Evolutionary conservation across 2,329 filamentous ascomycete species (phyloP).

Genomic region (Monosporascus sp.): DNA sequence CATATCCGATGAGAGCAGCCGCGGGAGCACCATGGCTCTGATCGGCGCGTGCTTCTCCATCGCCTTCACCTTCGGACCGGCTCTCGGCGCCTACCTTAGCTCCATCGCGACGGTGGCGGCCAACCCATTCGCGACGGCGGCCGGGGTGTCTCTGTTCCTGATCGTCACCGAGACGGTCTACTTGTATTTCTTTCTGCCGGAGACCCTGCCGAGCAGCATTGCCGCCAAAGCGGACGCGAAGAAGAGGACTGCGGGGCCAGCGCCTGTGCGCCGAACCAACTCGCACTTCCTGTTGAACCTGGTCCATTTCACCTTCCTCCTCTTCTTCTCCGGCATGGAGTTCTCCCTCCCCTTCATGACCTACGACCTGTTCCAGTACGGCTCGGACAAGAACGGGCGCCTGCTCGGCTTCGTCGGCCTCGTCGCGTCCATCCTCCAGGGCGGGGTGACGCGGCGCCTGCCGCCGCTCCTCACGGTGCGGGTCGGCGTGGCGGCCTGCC

Average conservation of each 20-base stretch:
- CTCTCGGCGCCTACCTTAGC: constrained; percentile 81
- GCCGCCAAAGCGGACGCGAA: constrained; percentile 20
- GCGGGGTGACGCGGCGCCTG: constrained; percentile 80
- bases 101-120: constrained; percentile 71
- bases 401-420: constrained; percentile 89
- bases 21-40: constrained; percentile 90
- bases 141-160: constrained; percentile 77
- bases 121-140: constrained; percentile 92
- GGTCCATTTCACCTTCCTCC: constrained; percentile 83
- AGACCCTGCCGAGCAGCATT: constrained; percentile 67
- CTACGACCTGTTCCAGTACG: constrained; percentile 84
- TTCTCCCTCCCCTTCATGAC: constrained; percentile 98
- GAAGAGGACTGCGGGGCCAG: constrained; percentile 11
- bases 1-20: constrained; percentile 78
- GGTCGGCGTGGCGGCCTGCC: constrained; percentile 71
- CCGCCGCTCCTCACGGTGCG: constrained; percentile 76
- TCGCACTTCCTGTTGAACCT: constrained; percentile 77
- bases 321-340: constrained; percentile 98
- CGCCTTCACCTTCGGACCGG: constrained; percentile 93
- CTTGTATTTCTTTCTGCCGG: constrained; percentile 77
- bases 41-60: constrained; percentile 96
- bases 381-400: constrained; percentile 72
- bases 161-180: constrained; percentile 86
- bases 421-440: constrained; percentile 86
- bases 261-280: constrained; percentile 60